Base-by-base conservation (phyloP, 495 filamentous ascomycete species). In the Hyaloscypha variabilis region DNA sequence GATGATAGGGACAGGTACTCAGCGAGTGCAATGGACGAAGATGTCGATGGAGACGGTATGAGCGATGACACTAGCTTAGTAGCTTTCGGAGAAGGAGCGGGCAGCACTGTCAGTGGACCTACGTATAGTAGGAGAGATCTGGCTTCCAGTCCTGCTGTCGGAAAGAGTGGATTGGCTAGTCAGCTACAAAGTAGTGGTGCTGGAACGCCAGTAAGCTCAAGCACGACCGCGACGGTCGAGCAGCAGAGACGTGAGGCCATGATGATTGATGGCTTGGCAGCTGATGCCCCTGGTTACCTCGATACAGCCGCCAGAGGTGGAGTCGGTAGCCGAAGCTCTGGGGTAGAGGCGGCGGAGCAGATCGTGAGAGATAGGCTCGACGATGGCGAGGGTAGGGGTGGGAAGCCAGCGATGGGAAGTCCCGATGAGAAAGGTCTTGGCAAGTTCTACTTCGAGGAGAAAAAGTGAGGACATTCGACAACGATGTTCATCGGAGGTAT, bases 11-110 rank as follows among this genome's bases (percentile, higher is more conserved):
- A 81, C 30, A 74, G 78, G 58, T 75, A 80, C 70, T 68, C 75
- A 23, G 79, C 75, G 63, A 58, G 42, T 23, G 71, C 65, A 1
- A 77, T 78, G 70, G 88, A 90, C 65, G 85, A 85, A 62, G 86
- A 83, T 30, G 85, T 90, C 49, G 86, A 88, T 57, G 86, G 83
- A 4, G 87, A 91, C 64, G 89, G 88, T 67, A 86, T 93, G 80
- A 92, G 89, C 65, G 93, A 97, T 67, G 91, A 94, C 69, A 90
- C 87, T 0, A 90, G 85, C 69, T 78, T 96, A 29, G 93, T 96
- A 10, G 93, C 87, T 0, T 96, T 96, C 64, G 93, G 93, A 57
- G 93, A 96, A 72, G 92, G 91, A 8, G 92, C 93, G 14, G 88
- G 88, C 61, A 94, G 88, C 70, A 93, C 90, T 0, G 83, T 91